These are phyloP conservation scores for Cyphellophora europaea DNA, from an alignment of 2,329 filamentous ascomycete genomes.

Conservation along the genomic window DNA sequence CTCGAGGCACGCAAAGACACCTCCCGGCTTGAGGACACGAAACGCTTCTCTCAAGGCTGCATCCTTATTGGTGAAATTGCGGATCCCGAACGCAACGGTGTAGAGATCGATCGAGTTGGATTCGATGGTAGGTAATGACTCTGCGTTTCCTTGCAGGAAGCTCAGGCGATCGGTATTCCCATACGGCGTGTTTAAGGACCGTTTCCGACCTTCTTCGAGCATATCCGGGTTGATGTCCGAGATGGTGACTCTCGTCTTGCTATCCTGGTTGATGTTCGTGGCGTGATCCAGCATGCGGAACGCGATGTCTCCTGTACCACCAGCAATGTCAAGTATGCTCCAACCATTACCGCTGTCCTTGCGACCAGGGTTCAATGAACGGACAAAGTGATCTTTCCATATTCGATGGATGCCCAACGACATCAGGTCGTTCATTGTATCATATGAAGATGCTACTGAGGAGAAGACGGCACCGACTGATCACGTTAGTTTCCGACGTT, in stretches of 20 bases:
- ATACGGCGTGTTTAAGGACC: slow-evolving; percentile 56
- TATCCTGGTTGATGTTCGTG: slow-evolving; percentile 69
- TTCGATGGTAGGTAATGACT: slow-evolving; percentile 57
- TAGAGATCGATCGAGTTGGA: slow-evolving; percentile 79
- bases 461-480: slow-evolving; percentile 82
- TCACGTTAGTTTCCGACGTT: slow-evolving; percentile 1
- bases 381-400: slow-evolving; percentile 97
- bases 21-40: slow-evolving; percentile 84
- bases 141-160: slow-evolving; percentile 88
- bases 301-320: slow-evolving; percentile 94
- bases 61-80: slow-evolving; percentile 92
- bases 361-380: slow-evolving; percentile 74
- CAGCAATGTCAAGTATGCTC: slow-evolving; percentile 88
- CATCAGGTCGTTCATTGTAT: slow-evolving; percentile 99
- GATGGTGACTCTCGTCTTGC: slow-evolving; percentile 74
- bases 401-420: slow-evolving; percentile 92
- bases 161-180: slow-evolving; percentile 44
- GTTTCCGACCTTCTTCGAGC: slow-evolving; percentile 78
- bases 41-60: slow-evolving; percentile 73
- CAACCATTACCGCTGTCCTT: slow-evolving; percentile 40
- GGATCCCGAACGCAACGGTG: slow-evolving; percentile 93
- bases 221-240: slow-evolving; percentile 95
- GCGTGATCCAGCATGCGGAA: slow-evolving; percentile 91
- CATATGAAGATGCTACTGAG: slow-evolving; percentile 88
- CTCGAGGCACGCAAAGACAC: slow-evolving; percentile 92